Evolutionary conservation across 768 basidiomycete species (phyloP).

Genomic region (Termitomyces sp.): DNA sequence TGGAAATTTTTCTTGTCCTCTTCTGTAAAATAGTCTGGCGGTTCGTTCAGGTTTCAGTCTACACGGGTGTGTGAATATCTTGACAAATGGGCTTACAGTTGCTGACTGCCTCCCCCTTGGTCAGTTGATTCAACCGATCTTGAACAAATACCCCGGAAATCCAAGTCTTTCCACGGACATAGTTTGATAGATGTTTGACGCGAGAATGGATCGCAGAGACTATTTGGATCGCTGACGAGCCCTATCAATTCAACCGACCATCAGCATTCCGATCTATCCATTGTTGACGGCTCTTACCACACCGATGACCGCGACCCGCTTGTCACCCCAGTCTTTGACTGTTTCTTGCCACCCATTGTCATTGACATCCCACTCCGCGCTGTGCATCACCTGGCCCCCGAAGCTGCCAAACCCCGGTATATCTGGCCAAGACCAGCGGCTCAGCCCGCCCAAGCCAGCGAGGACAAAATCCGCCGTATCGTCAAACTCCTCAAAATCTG

Average conservation of each 20-base stretch:
- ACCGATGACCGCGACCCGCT: slow-evolving; percentile 53
- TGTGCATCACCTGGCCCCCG: slow-evolving; percentile 54
- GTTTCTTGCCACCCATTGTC: slow-evolving; percentile 35
- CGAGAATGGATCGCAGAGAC: slow-evolving; percentile 51
- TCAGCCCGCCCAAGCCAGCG: slow-evolving; percentile 45
- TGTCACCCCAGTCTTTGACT: slow-evolving; percentile 43
- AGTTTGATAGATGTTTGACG: slow-evolving; percentile 44
- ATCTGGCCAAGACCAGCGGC: slow-evolving; percentile 64
- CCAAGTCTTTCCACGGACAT: slow-evolving; percentile 59
- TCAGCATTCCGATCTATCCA: neutral
- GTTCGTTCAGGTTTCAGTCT: neutral
- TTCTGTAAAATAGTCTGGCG: slow-evolving; percentile 41
- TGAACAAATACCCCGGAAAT: slow-evolving; percentile 39
- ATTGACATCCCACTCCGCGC: slow-evolving; percentile 51
- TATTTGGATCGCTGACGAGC: slow-evolving; percentile 58
- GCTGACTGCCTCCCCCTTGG: slow-evolving; percentile 28
- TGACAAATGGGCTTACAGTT: slow-evolving; percentile 33
- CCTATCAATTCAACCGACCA: slow-evolving; percentile 25
- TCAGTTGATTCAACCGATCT: slow-evolving; percentile 32
- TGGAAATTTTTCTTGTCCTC: slow-evolving; percentile 44
- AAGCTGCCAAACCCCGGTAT: slow-evolving; percentile 53
- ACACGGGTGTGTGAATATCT: neutral
- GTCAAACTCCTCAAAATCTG: slow-evolving; percentile 37
- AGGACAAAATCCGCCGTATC: slow-evolving; percentile 55
- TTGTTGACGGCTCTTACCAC: slow-evolving; percentile 34